Evolutionary conservation across 768 basidiomycete genomes (phyloP).

Genomic region (Trametes elegans): DNA sequence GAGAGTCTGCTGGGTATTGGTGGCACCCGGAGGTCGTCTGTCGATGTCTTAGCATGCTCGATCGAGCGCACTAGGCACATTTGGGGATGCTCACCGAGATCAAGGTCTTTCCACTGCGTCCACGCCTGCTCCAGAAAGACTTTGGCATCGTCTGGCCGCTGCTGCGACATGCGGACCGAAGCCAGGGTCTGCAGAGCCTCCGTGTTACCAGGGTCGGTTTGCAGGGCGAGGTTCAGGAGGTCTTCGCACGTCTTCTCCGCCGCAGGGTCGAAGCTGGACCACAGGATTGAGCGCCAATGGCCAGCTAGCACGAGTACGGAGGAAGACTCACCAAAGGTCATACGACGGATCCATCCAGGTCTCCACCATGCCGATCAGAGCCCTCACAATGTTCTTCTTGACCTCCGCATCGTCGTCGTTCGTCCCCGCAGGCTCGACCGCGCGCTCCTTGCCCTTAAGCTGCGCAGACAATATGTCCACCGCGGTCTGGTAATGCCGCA

Average conservation of each 20-base stretch:
- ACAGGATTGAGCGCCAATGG: neutral
- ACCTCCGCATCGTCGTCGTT: constrained; percentile 54
- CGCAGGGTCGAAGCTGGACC: constrained; percentile 81
- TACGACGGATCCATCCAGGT: constrained; percentile 94
- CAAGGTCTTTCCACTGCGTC: constrained; percentile 67
- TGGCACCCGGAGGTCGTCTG: constrained; percentile 69
- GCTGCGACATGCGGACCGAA: constrained; percentile 86
- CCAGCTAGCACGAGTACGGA: neutral
- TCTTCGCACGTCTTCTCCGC: constrained; percentile 83
- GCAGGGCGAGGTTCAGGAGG: constrained; percentile 68
- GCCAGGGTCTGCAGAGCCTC: constrained; percentile 82
- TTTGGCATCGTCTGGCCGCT: constrained; percentile 79
- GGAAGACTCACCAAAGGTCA: constrained; percentile 71
- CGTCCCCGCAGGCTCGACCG: constrained; percentile 35
- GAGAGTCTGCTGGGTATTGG: constrained; percentile 68
- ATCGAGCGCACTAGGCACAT: too few species aligned
- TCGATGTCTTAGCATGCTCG: too few species aligned
- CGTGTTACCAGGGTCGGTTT: constrained; percentile 68
- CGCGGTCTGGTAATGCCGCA: constrained; percentile 79
- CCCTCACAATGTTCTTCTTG: constrained; percentile 68
- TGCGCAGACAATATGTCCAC: constrained; percentile 65
- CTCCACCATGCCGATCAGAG: constrained; percentile 86
- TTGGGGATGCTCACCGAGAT: constrained; percentile 37
- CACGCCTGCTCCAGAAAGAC: constrained; percentile 65
- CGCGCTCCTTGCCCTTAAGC: constrained; percentile 73